These are phyloP conservation scores for Nepenthes gracilis DNA, from an alignment of 148 eudicot genomes.

Conservation along the genomic window DNA sequence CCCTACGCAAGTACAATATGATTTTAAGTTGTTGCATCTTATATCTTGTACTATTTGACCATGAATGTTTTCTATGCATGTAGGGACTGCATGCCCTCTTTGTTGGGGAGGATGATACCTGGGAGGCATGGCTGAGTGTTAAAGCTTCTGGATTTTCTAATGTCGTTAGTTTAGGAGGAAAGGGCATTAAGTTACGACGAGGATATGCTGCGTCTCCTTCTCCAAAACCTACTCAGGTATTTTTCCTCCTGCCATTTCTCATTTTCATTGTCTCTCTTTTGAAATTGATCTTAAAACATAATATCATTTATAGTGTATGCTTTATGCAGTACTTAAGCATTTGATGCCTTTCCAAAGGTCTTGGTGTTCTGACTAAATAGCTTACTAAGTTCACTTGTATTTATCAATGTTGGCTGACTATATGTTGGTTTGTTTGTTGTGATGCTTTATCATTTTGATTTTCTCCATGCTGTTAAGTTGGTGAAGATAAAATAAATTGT, in stretches of 20 bases:
- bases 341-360: too few species aligned
- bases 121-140: slow-evolving; percentile 93
- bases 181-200: slow-evolving; percentile 70
- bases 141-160: slow-evolving; percentile 78
- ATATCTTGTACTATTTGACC: background rate
- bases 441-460: too few species aligned
- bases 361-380: too few species aligned
- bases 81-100: slow-evolving; percentile 92
- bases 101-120: slow-evolving; percentile 92
- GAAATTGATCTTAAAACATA: background rate
- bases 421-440: too few species aligned
- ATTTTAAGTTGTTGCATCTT: slow-evolving; percentile 1
- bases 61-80: slow-evolving; percentile 12
- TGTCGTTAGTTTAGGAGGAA: slow-evolving; percentile 52
- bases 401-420: too few species aligned
- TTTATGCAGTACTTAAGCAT: background rate
- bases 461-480: too few species aligned
- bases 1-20: slow-evolving; percentile 53
- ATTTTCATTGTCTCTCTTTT: background rate
- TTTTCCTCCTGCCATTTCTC: background rate
- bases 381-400: too few species aligned
- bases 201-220: slow-evolving; percentile 89
- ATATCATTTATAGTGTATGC: background rate
- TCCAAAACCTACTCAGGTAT: slow-evolving; percentile 84
- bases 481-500: too few species aligned